These are phyloP conservation scores for Ehretia macrophylla DNA, from an alignment of 257 asterid genomes.

Conservation along the genomic window DNA sequence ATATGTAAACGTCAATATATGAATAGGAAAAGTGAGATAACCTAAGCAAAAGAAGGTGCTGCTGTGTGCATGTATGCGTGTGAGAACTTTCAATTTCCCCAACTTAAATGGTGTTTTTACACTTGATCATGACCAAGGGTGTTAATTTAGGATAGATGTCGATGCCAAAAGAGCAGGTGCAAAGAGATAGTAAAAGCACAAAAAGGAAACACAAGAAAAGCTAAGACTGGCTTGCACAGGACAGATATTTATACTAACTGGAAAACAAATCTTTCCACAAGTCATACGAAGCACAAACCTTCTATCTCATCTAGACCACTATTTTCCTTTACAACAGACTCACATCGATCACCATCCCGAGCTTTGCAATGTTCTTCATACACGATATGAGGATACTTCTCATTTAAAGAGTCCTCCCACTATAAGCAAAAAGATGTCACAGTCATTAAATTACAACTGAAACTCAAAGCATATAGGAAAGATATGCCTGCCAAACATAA, in stretches of 20 bases:
- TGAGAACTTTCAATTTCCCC: too few species aligned
- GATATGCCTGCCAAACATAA: conserved; percentile 11
- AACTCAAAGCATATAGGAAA: conserved; percentile 6
- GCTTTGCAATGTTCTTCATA: conserved; percentile 95
- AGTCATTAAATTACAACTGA: conserved; percentile 4
- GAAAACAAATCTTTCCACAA: not conserved
- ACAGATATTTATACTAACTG: not conserved
- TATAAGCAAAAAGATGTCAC: conserved; percentile 24
- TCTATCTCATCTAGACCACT: conserved; percentile 62
- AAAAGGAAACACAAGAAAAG: too few species aligned
- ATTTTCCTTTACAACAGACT: conserved; percentile 35
- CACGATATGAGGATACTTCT: conserved; percentile 91
- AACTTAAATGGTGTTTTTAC: not conserved
- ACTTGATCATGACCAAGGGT: not conserved
- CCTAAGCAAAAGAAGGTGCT: too few species aligned
- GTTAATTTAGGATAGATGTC: too few species aligned
- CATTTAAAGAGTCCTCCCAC: conserved; percentile 86
- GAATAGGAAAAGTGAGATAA: too few species aligned
- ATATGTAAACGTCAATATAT: too few species aligned
- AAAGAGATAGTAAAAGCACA: too few species aligned
- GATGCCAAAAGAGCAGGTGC: too few species aligned
- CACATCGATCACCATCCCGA: conserved; percentile 43
- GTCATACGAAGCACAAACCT: conserved; percentile 47
- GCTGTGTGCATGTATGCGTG: too few species aligned
- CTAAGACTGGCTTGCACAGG: too few species aligned